phyloP scores from a whole-genome alignment of 805 yeast species.

The Metschnikowia dekortorum region DNA sequence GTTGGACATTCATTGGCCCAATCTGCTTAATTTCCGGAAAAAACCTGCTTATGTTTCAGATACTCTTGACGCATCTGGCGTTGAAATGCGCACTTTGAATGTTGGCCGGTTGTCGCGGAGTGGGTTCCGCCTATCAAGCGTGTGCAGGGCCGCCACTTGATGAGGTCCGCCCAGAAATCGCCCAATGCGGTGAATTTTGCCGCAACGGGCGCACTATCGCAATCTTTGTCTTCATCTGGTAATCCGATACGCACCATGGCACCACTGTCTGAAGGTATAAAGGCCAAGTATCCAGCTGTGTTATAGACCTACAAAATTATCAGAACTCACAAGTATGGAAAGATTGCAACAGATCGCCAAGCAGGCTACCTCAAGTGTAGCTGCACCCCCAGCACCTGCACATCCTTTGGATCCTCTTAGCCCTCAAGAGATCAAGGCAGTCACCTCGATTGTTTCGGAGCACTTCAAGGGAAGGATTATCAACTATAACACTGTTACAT shows the following conservation, averaged over 20 bases:
- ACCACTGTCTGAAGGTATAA: neutral
- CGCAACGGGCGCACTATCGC: constrained; percentile 2
- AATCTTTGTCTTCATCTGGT: neutral
- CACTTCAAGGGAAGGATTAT: constrained; percentile 44
- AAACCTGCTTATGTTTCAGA: neutral
- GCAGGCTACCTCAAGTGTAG: constrained; percentile 53
- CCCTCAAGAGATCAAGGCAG: constrained; percentile 56
- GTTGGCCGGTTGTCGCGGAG: neutral
- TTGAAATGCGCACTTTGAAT: neutral
- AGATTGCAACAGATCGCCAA: constrained; percentile 61
- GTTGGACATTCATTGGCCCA: neutral
- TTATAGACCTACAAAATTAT: neutral
- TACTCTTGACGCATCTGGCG: neutral
- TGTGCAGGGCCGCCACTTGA: neutral
- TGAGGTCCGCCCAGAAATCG: neutral
- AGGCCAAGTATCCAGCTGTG: neutral
- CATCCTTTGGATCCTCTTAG: constrained; percentile 74
- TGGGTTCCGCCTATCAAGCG: neutral
- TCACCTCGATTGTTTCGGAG: constrained; percentile 48
- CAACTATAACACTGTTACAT: constrained; percentile 63
- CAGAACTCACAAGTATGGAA: constrained; percentile 40
- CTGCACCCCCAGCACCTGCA: constrained; percentile 51
- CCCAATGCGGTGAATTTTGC: neutral
- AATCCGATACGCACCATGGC: constrained; percentile 1
- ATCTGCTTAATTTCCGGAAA: too few relatives aligned